Evolutionary conservation across 345 rosid genomes (phyloP).

Genomic region (Odontarrhena argentea): DNA sequence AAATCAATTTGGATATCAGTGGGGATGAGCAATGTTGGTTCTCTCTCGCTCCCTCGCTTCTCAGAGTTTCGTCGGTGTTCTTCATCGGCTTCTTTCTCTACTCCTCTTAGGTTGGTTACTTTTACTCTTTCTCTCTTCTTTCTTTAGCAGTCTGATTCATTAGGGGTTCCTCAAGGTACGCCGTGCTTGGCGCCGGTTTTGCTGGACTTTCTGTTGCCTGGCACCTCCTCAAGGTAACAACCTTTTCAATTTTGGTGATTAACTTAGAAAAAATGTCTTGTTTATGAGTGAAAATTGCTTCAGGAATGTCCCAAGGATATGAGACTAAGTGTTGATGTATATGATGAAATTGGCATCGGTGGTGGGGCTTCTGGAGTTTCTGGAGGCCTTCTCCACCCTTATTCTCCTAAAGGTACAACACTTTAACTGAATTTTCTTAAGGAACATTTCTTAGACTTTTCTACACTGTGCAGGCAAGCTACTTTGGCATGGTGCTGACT

Average conservation of each 20-base stretch:
- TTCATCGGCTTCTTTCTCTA: constrained; percentile 27
- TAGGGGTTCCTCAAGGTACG: constrained; percentile 49
- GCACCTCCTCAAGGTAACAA: constrained; percentile 68
- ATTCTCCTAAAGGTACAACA: constrained; percentile 66
- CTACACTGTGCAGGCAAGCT: constrained; percentile 58
- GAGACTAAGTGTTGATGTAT: constrained; percentile 62
- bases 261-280: neutral
- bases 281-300: neutral
- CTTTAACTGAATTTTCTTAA: no score
- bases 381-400: constrained; percentile 94
- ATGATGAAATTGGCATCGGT: constrained; percentile 87
- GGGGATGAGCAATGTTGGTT: constrained; percentile 21
- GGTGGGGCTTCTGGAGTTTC: constrained; percentile 96
- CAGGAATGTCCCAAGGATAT: constrained; percentile 62
- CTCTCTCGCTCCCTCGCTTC: neutral
- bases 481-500: constrained; percentile 85
- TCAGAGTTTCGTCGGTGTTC: constrained; percentile 2
- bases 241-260: neutral
- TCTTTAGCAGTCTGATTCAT: neutral
- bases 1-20: neutral
- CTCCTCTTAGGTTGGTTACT: constrained; percentile 37
- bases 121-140: neutral
- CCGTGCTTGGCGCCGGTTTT: constrained; percentile 96
- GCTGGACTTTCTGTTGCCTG: constrained; percentile 94
- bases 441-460: neutral